Percentiles rank a stretch among this genome's conserved stretches.
phyloP scores from a whole-genome alignment of 805 yeast species.

The Torulaspora gathmanii region DNA sequence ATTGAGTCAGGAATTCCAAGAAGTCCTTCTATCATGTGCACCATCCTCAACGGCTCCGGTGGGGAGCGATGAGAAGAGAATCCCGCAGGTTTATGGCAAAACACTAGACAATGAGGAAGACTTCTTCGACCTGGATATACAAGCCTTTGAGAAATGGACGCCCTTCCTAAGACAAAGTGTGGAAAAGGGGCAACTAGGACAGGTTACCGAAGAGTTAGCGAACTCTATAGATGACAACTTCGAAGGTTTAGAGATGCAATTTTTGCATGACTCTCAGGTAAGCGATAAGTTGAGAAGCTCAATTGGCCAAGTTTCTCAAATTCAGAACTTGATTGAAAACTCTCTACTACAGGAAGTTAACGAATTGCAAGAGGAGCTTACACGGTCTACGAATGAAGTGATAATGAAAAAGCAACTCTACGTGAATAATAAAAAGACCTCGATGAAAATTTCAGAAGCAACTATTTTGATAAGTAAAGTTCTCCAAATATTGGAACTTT shows the following conservation, averaged over 20 bases:
- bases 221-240: slow-evolving; percentile 35
- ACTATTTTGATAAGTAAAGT: slow-evolving; percentile 64
- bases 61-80: slow-evolving; percentile 5
- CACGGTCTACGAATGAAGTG: slow-evolving; percentile 61
- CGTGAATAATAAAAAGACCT: slow-evolving; percentile 57
- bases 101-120: slow-evolving; percentile 14
- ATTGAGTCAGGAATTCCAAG: slow-evolving; percentile 32
- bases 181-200: slow-evolving; percentile 25
- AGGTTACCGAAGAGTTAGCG: slow-evolving; percentile 28
- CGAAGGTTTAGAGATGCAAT: slow-evolving; percentile 31
- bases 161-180: slow-evolving; percentile 31
- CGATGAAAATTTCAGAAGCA: slow-evolving; percentile 66
- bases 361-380: slow-evolving; percentile 53
- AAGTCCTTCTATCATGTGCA: slow-evolving; percentile 25
- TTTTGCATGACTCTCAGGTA: slow-evolving; percentile 34
- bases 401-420: slow-evolving; percentile 56
- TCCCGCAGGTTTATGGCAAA: not conserved
- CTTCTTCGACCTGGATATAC: slow-evolving; percentile 27
- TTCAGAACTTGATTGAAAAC: slow-evolving; percentile 52
- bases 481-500: slow-evolving; percentile 75
- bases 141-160: slow-evolving; percentile 33
- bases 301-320: slow-evolving; percentile 56
- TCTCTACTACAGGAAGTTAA: slow-evolving; percentile 50
- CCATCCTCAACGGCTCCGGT: slow-evolving; percentile 14
- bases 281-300: slow-evolving; percentile 41